Conservation (phyloP, 805 yeast genomes). For the Ogataea nakhonphanomensis region DNA sequence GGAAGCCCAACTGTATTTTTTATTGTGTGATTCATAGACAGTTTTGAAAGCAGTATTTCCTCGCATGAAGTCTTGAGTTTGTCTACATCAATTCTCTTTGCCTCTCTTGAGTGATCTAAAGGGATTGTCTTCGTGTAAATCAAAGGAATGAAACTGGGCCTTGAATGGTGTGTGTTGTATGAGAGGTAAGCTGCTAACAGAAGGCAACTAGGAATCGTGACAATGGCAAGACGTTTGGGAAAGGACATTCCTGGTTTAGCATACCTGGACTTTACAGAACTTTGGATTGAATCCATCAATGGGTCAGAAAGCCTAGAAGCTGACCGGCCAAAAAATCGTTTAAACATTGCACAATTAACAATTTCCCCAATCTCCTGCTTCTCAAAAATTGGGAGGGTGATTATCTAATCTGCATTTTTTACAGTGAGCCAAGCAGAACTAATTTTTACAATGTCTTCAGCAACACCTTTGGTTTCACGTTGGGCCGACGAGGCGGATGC, state of each 20-base stretch:
- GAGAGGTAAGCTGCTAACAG: conserved; percentile 27
- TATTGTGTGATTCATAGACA: conserved; percentile 32
- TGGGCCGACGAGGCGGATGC: conserved; percentile 33
- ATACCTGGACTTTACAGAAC: conserved; percentile 15
- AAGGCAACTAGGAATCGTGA: conserved; percentile 22
- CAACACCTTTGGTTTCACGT: conserved; percentile 24
- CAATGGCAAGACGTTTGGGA: conserved; percentile 17
- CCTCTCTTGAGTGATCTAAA: conserved; percentile 24
- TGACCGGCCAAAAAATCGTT: neutral
- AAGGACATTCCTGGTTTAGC: conserved; percentile 16
- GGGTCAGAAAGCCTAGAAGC: neutral
- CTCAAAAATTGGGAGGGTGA: conserved; percentile 7
- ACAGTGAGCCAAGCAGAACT: conserved; percentile 1
- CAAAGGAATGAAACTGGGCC: conserved; percentile 33
- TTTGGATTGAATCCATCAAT: conserved; percentile 13
- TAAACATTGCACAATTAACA: neutral
- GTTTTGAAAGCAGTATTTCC: conserved; percentile 24
- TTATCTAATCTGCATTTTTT: conserved; percentile 6
- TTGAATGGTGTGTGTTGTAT: conserved; percentile 28
- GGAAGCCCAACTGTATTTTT: conserved; percentile 32
- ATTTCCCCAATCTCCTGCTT: conserved; percentile 9
- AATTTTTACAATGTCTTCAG: conserved; percentile 2
- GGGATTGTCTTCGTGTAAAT: conserved; percentile 28
- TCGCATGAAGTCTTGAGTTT: conserved; percentile 25
- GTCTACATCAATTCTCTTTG: conserved; percentile 30